Percentiles rank a stretch among this genome's conserved stretches.
These are phyloP conservation scores for Fusarium sp. DNA, from an alignment of 2,329 filamentous ascomycete species.

Conservation along the genomic window DNA sequence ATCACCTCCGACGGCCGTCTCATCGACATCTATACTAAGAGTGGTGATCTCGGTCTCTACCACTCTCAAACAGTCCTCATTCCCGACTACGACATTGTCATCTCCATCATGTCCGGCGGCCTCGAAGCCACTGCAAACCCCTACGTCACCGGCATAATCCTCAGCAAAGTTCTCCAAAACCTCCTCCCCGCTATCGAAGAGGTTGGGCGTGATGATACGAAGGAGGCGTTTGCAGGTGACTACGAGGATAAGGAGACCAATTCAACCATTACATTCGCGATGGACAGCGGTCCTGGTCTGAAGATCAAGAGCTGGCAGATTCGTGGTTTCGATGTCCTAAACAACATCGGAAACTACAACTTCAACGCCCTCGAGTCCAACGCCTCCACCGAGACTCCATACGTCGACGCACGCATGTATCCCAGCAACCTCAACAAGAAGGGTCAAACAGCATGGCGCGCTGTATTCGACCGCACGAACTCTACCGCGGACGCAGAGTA, in stretches of 20 bases:
- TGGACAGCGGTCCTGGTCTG: constrained; percentile 52
- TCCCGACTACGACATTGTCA: constrained; percentile 55
- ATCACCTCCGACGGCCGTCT: constrained; percentile 50
- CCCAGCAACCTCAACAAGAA: constrained; percentile 38
- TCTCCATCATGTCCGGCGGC: constrained; percentile 51
- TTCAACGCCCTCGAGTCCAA: constrained; percentile 22
- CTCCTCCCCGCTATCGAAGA: constrained; percentile 54
- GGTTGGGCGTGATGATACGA: constrained; percentile 50
- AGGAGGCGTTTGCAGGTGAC: constrained; percentile 45
- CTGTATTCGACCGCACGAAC: constrained; percentile 39
- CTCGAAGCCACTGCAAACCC: constrained; percentile 35
- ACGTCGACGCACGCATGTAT: constrained; percentile 43
- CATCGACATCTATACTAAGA: constrained; percentile 58
- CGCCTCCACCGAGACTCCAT: neutral
- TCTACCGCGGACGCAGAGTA: constrained; percentile 21
- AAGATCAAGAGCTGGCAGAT: constrained; percentile 50
- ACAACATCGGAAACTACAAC: constrained; percentile 45
- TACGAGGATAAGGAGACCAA: constrained; percentile 50
- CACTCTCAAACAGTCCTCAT: constrained; percentile 51
- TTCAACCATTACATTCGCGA: constrained; percentile 49
- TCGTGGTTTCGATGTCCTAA: constrained; percentile 51
- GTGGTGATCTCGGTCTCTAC: constrained; percentile 53
- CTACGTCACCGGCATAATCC: constrained; percentile 28
- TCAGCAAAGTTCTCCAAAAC: constrained; percentile 44
- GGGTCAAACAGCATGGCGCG: constrained; percentile 45